Conservation (phyloP, 768 basidiomycete species). For the Mycena alexandri region DNA sequence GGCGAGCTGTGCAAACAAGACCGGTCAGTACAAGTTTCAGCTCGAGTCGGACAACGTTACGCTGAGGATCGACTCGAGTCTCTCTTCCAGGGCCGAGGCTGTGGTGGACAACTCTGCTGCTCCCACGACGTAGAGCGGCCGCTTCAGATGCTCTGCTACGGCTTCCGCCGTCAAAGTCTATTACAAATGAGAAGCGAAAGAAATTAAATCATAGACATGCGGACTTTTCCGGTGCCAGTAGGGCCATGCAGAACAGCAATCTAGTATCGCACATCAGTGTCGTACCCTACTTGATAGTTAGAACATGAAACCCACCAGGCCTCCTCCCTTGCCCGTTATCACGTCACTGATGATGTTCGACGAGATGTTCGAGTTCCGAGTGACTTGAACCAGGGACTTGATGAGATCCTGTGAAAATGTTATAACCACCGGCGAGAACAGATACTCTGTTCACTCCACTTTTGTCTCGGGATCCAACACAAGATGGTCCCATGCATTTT, state of each 20-base stretch:
- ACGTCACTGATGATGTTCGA: slow-evolving; percentile 45
- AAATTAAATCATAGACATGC: not conserved
- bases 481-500: slow-evolving; percentile 49
- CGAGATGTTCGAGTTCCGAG: slow-evolving; percentile 38
- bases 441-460: slow-evolving; percentile 20
- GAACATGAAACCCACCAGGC: slow-evolving; percentile 43
- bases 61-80: slow-evolving; percentile 38
- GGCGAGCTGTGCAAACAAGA: slow-evolving; percentile 27
- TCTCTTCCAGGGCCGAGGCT: slow-evolving; percentile 39
- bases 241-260: slow-evolving; percentile 44
- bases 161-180: slow-evolving; percentile 47
- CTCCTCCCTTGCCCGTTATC: slow-evolving; percentile 52
- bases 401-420: slow-evolving; percentile 39
- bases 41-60: slow-evolving; percentile 14
- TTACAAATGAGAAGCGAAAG: no score
- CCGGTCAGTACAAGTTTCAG: not conserved
- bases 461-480: slow-evolving; percentile 48
- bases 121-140: slow-evolving; percentile 42
- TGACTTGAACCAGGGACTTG: slow-evolving; percentile 44
- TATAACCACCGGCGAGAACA: slow-evolving; percentile 35
- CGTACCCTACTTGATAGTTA: not conserved
- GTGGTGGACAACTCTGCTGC: slow-evolving; percentile 42
- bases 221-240: slow-evolving; percentile 40
- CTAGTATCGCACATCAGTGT: slow-evolving; percentile 20
- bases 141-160: slow-evolving; percentile 42